A percentile compares a stretch with the other conserved stretches of the same genome.
Evolutionary conservation across 192 early-diverging fungal genomes (phyloP).

Genomic region (Backusella westeae): DNA sequence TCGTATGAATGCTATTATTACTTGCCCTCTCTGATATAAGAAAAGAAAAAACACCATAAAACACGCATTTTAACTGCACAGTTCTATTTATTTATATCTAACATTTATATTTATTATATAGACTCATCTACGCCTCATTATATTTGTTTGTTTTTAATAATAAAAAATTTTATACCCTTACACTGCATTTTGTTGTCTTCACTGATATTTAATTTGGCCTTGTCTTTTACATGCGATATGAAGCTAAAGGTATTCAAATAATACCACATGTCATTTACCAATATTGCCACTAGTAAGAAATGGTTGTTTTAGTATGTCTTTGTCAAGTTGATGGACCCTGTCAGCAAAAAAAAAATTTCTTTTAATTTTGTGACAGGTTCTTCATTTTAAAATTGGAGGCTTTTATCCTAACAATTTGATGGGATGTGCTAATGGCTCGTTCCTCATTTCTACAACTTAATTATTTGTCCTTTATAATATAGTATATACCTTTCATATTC

Average conservation of each 20-base stretch:
- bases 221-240: background rate
- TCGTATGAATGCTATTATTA: background rate
- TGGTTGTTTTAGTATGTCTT: background rate
- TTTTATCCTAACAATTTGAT: background rate
- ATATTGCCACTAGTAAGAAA: no score
- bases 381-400: background rate
- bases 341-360: background rate
- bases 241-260: background rate
- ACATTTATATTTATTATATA: background rate
- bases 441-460: no score
- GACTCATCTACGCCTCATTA: background rate
- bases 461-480: no score
- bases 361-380: background rate
- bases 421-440: no score
- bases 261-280: background rate
- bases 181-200: background rate
- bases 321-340: background rate
- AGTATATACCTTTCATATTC: no score
- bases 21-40: conserved; percentile 4
- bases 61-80: background rate
- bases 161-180: background rate
- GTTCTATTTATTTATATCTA: background rate
- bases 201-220: background rate
- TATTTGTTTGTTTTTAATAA: background rate
- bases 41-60: background rate